Percentiles rank a stretch among this genome's conserved stretches.
Conservation (phyloP, 2,329 filamentous ascomycete species). For the Epichloe sibirici region DNA sequence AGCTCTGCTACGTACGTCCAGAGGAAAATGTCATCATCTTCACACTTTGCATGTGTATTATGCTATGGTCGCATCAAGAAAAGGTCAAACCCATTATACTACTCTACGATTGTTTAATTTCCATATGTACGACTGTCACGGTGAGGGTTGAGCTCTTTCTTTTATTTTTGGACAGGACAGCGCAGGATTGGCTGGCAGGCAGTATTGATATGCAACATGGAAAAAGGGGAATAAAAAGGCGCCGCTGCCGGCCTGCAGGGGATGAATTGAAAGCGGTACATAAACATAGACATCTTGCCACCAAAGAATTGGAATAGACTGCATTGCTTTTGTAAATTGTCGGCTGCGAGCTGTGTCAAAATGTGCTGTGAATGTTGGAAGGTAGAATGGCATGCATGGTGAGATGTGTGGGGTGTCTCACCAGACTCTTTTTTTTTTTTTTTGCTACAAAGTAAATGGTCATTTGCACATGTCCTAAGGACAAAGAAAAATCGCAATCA, state of each 20-base stretch:
- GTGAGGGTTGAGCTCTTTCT: neutral
- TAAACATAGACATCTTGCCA: constrained; percentile 1
- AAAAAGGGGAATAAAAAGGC: neutral
- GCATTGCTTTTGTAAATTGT: neutral
- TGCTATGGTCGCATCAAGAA: neutral
- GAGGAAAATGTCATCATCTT: neutral
- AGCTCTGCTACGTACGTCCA: too few relatives aligned
- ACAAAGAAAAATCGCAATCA: too few relatives aligned
- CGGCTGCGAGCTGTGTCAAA: too few relatives aligned
- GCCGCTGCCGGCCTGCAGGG: neutral
- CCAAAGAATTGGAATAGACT: constrained; percentile 2
- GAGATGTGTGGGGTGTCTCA: too few relatives aligned
- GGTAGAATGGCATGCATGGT: too few relatives aligned
- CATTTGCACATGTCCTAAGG: too few relatives aligned
- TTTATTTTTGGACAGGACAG: neutral
- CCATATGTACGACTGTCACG: constrained; percentile 11
- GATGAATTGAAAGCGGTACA: neutral
- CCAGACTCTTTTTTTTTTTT: too few relatives aligned
- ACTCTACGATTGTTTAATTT: constrained; percentile 17
- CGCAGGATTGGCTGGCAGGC: neutral
- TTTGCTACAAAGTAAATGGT: too few relatives aligned
- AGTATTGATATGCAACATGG: constrained; percentile 2
- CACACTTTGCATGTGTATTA: neutral
- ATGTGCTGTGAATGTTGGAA: too few relatives aligned
- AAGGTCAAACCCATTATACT: neutral